Evolutionary conservation across 306 rosid species (phyloP), one percentile per base, ranked within the genome.

Genomic region (Prinsepia uniflora): DNA sequence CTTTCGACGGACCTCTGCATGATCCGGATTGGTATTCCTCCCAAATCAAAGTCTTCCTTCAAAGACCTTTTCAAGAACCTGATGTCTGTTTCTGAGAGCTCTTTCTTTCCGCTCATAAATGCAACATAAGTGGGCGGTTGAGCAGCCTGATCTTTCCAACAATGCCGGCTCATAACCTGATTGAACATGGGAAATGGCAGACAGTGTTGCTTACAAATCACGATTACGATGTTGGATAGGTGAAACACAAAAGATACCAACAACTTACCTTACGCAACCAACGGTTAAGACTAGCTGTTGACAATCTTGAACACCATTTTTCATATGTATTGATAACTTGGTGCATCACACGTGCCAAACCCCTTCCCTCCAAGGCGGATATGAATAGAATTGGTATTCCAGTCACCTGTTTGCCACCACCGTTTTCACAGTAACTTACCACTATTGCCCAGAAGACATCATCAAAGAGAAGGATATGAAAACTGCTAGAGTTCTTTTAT

Each of bases 131-230:
- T 89, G 6, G 98, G 98, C 2, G 98, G 98, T 66, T 87, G 96
- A 48, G 94, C 90, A 72, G 96, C 88, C 84, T 87, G 96, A 81
- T 90, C 96, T 82, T 88, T 93, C 98, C 98, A 93, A 40, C 97
- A 93, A 84, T 93, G 98, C 81, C 97, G 83, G 86, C 98, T 87
- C 96, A 94, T 90, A 74, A 92, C 96, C 97, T 91, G 86, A 72
- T 42, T 54, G 69, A 73, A 75, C 70, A 67, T 15, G 2, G 30
- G 40, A 14, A 10, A 42, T 45, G 17, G 44, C 50, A 3, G n/a
- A 11, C 22, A 60, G 45, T 56, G 55, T 75, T 70, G 64, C 39
- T 55, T 81, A 30, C 60, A 68, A 18, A 61, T 68, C 76, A 79
- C 12, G 40, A 53, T 54, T 55, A 52, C 49, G 72, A 7, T 11